Evolutionary conservation across 2,329 filamentous ascomycete genomes (phyloP), one percentile per base, ranked within the genome.

Genomic region (Penicillium fuscoglaucum): DNA sequence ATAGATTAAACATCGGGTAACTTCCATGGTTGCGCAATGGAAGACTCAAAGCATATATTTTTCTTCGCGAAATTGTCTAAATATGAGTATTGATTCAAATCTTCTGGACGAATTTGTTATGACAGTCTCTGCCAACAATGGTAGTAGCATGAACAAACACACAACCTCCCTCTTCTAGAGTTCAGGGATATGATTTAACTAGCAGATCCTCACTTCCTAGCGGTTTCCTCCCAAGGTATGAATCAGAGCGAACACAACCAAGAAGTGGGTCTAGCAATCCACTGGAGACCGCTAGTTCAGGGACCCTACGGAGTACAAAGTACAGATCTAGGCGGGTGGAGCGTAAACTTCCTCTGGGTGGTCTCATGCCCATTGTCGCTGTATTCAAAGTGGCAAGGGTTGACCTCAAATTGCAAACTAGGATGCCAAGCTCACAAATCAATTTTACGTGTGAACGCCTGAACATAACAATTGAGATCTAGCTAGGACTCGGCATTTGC

Each of bases 101-200:
- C 12, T 51, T 54, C 24, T 50, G 40, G 13, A 63, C 2, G 45
- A 63, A 66, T 21, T 58, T 60, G 53, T 63, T 61, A 41, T 31
- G 31, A 6, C 31, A 13, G 21, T 64, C 64, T 21, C 39, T 13
- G 3, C 57, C 60, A 9, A 26, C 33, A 4, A 58, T 46, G 4
- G 49, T 47, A 15, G 59, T 45, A 26, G 59, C 63, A 41, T 62
- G 53, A 21, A 68, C 44, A 39, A 62, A 35, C 1, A 48, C 51
- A n/a, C 58, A 21, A 21, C 48, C 58, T 28, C 19, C 19, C 24
- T 45, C 10, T n/a, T 45, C 15, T 7, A 7, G 17, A 29, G 26
- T 45, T 29, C 17, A 35, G 6, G 13, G 7, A n/a, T n/a, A 13
- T 26, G 5, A 44, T 26, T 28, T 6, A 12, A 28, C 15, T 28